phyloP scores from a whole-genome alignment of 768 basidiomycete species.

The Tephrocybe sp. region DNA sequence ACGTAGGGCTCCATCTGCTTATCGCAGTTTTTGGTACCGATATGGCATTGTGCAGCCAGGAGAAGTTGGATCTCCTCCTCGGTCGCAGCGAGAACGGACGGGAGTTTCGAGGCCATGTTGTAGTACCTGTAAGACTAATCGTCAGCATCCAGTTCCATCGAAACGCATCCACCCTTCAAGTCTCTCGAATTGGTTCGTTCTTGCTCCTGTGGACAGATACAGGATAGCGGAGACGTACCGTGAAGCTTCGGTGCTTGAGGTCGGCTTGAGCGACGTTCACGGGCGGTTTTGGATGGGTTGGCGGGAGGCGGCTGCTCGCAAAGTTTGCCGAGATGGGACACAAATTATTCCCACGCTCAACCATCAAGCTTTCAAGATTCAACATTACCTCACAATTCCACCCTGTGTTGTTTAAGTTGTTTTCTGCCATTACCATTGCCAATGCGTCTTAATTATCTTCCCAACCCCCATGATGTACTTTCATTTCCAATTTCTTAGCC shows the following conservation, averaged over 20 bases:
- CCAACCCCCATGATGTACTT: no score
- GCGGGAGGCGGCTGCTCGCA: slow-evolving; percentile 32
- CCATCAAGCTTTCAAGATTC: no score
- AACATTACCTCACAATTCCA: no score
- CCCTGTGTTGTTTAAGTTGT: no score
- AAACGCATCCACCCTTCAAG: slow-evolving; percentile 43
- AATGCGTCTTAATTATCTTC: no score
- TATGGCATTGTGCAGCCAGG: slow-evolving; percentile 93
- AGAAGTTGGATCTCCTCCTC: slow-evolving; percentile 98
- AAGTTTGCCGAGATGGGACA: slow-evolving; percentile 30
- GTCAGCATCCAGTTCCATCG: slow-evolving; percentile 37
- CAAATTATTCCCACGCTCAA: slow-evolving; percentile 35
- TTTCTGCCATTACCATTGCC: no score
- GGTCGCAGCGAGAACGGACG: slow-evolving; percentile 88
- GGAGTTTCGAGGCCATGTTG: slow-evolving; percentile 84
- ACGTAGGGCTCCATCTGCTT: slow-evolving; percentile 99
- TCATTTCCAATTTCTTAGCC: no score
- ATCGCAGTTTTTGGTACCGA: slow-evolving; percentile 99
- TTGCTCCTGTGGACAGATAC: slow-evolving; percentile 22
- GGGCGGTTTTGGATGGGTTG: slow-evolving; percentile 37
- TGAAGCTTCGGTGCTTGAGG: slow-evolving; percentile 40
- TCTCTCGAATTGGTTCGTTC: slow-evolving; percentile 30
- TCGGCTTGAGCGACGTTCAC: slow-evolving; percentile 48
- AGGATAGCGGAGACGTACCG: slow-evolving; percentile 37
- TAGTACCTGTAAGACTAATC: slow-evolving; percentile 29